Evolutionary conservation across 345 rosid genomes (phyloP).

Genomic region (Camelina sativa): DNA sequence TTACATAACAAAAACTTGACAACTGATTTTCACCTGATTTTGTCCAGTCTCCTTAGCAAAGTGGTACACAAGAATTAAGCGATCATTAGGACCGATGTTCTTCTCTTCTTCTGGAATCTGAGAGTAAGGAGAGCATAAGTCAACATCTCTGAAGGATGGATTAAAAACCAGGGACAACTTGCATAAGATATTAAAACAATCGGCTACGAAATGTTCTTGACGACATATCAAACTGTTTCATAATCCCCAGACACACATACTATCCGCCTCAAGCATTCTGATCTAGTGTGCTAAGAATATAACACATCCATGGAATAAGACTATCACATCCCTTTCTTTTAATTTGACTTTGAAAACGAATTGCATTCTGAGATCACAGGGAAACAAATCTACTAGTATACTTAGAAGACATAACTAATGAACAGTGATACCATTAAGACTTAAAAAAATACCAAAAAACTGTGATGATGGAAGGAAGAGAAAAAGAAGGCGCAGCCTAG

Average conservation of each 20-base stretch:
- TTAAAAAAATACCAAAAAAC: conserved; percentile 7
- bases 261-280: conserved; percentile 1
- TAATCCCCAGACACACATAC: conserved; percentile 6
- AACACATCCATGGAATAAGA: conserved; percentile 5
- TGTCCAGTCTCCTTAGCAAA: conserved; percentile 82
- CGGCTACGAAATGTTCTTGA: conserved; percentile 15
- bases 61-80: conserved; percentile 91
- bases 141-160: conserved; percentile 11
- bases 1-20: conserved; percentile 4
- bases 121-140: conserved; percentile 10
- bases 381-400: not conserved
- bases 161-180: conserved; percentile 1
- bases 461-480: not conserved
- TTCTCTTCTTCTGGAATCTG: conserved; percentile 99
- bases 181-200: conserved; percentile 19
- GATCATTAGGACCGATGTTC: conserved; percentile 86
- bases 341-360: conserved; percentile 6
- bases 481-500: conserved; percentile 14
- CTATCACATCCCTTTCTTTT: not conserved
- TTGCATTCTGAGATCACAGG: conserved; percentile 9
- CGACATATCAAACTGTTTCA: not conserved
- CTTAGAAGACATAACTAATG: not conserved
- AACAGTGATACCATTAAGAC: not conserved
- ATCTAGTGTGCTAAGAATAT: not conserved
- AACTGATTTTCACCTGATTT: conserved; percentile 60